Evolutionary conservation across 2,329 filamentous ascomycete species (phyloP), one percentile per base, ranked within the genome.

Genomic region (Metarhizium rileyi): DNA sequence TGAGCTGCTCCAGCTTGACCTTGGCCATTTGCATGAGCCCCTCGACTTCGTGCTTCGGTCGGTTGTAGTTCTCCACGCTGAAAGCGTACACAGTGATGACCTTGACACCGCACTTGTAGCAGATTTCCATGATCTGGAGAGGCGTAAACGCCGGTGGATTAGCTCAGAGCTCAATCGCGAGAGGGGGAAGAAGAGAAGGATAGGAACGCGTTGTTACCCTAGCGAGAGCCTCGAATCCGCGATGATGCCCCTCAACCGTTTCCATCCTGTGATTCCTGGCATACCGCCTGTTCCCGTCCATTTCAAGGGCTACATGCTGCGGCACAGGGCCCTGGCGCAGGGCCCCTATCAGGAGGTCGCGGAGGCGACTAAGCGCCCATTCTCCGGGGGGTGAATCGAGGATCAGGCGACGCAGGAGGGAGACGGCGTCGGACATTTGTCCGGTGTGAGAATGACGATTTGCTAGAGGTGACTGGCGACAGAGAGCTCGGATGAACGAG

Each of bases 61-160:
- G 83, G 66, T 97, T 95, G 74, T 95, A 98, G 72, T 98, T 98
- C 70, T 98, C 93, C 62, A 98, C 96, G 63, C 89, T 95, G 70
- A 98, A 98, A 16, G 93, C 93, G 66, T 97, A 98, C 55, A 98
- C 90, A 4, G 93, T 97, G 36, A 98, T 91, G 8, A 95, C 89
- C 66, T 93, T 91, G 55, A 98, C 91, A 49, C 93, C 93, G 52
- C 87, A 90, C 66, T 95, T 96, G 75, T 97, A 98, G 76, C 93
- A 97, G 49, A 98, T 87, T 69, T 98, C 93, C 52, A 98, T 83
- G 48, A 97, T 89, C 86, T 87, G 18, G 26, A 22, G 26, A 12
- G 25, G 23, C 38, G 38, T n/a, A 30, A 14, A 22, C 12, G 27
- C 27, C 30, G 30, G 30, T n/a, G n/a, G n/a, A n/a, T 33, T 33